These are phyloP conservation scores for Zymoseptoria brevis DNA, from an alignment of 2,329 filamentous ascomycete genomes.

Conservation along the genomic window DNA sequence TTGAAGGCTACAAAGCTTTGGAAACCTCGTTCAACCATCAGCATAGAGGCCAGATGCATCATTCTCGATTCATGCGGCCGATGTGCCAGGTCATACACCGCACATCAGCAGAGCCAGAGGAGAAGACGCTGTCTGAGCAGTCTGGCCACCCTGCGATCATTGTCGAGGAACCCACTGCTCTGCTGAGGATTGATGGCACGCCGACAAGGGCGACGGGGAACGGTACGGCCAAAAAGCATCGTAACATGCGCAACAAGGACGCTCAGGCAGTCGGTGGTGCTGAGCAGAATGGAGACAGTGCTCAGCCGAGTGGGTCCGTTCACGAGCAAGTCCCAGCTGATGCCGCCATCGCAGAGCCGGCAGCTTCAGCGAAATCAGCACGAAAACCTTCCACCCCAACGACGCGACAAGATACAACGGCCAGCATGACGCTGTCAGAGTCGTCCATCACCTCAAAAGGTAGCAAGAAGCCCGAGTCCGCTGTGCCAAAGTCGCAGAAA, in stretches of 20 bases:
- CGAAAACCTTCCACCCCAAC: slow-evolving; percentile 3
- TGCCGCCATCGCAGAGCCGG: not conserved
- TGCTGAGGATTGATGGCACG: slow-evolving; percentile 4
- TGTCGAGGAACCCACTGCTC: slow-evolving; percentile 8
- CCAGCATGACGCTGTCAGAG: slow-evolving; percentile 11
- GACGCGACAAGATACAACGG: slow-evolving; percentile 13
- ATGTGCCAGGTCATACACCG: slow-evolving; percentile 34
- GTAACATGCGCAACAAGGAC: not conserved
- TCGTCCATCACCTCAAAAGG: not conserved
- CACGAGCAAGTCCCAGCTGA: not conserved
- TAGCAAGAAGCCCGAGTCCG: slow-evolving; percentile 3
- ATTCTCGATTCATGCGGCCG: slow-evolving; percentile 56
- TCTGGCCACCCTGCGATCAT: slow-evolving; percentile 7
- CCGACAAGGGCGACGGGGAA: slow-evolving; percentile 2
- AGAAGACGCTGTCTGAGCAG: not conserved
- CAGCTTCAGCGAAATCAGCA: not conserved
- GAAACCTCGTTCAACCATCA: slow-evolving; percentile 56
- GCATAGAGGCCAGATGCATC: slow-evolving; percentile 50
- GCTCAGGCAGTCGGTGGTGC: slow-evolving; percentile 1
- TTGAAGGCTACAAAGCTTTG: slow-evolving; percentile 55
- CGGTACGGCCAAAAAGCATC: slow-evolving; percentile 1
- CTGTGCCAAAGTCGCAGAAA: not conserved
- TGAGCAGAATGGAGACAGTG: slow-evolving; percentile 1
- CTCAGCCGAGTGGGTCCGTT: not conserved
- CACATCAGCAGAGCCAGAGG: slow-evolving; percentile 9